Conservation (phyloP, 371 early-diverging fungal genomes). For the Mucor lusitanicus region DNA sequence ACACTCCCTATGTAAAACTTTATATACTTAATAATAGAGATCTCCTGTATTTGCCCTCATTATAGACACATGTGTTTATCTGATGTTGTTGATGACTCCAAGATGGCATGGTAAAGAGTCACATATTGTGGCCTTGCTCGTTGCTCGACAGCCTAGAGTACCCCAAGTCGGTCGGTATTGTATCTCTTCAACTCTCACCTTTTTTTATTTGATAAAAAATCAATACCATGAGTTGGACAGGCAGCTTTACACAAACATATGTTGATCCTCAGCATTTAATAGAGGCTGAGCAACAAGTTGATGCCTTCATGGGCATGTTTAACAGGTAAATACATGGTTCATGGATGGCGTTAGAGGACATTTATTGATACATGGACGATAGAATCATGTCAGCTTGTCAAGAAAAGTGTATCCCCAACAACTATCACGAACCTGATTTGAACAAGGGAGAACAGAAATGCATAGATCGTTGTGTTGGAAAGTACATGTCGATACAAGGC, state of each 20-base stretch:
- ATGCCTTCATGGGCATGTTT: conserved; percentile 78
- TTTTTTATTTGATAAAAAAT: neutral
- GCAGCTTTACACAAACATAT: conserved; percentile 45
- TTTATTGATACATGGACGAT: neutral
- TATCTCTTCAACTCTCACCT: neutral
- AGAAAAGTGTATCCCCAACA: conserved; percentile 84
- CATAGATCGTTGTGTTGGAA: conserved; percentile 90
- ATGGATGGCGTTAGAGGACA: neutral
- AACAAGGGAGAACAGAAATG: conserved; percentile 97
- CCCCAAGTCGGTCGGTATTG: neutral
- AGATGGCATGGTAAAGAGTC: neutral
- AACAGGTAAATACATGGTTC: conserved; percentile 51
- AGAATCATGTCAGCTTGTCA: conserved; percentile 87
- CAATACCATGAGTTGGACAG: conserved; percentile 39
- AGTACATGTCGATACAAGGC: conserved; percentile 80
- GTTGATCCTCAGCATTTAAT: conserved; percentile 69
- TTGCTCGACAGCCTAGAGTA: neutral
- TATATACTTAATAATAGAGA: conserved; percentile 4
- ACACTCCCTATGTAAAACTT: neutral
- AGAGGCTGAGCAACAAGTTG: conserved; percentile 79
- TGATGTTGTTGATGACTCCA: neutral
- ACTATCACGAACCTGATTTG: conserved; percentile 86
- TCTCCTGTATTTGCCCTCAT: too few relatives aligned
- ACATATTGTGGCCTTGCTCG: neutral
- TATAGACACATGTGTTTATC: too few relatives aligned